These are phyloP conservation scores for Balamuthia mandrillaris DNA, from an alignment of 208 protist species.

Conservation along the genomic window DNA sequence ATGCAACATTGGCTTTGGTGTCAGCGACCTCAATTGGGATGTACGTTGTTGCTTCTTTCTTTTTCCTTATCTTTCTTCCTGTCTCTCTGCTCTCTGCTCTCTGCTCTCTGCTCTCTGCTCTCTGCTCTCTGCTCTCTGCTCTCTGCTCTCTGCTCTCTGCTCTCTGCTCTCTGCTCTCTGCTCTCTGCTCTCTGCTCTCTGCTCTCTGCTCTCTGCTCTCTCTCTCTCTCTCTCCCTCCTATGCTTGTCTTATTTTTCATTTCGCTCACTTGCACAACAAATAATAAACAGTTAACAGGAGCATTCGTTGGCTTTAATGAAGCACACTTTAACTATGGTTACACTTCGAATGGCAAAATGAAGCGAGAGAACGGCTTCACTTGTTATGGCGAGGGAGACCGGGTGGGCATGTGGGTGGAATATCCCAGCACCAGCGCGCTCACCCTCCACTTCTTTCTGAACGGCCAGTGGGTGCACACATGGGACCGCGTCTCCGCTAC, in stretches of 20 bases:
- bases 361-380: background rate
- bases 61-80: background rate
- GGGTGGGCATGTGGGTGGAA: constrained; percentile 13
- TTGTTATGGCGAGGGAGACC: constrained; percentile 14
- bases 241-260: background rate
- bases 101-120: background rate
- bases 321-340: constrained; percentile 28
- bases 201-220: too few relatives aligned
- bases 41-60: background rate
- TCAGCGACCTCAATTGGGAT: background rate
- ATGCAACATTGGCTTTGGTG: constrained; percentile 21
- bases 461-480: background rate
- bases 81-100: background rate
- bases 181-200: too few relatives aligned
- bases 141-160: background rate
- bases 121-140: background rate
- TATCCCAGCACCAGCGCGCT: background rate
- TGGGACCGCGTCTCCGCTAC: background rate
- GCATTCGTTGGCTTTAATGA: constrained; percentile 11
- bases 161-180: too few relatives aligned
- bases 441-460: constrained; percentile 32
- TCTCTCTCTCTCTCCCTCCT: too few relatives aligned
- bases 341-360: constrained; percentile 34
- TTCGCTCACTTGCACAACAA: background rate
- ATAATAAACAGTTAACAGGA: background rate